A percentile compares a stretch with the other conserved stretches of the same genome.
Evolutionary conservation across 2,329 filamentous ascomycete species (phyloP).

Genomic region (Phaeomoniella chlamydospora): DNA sequence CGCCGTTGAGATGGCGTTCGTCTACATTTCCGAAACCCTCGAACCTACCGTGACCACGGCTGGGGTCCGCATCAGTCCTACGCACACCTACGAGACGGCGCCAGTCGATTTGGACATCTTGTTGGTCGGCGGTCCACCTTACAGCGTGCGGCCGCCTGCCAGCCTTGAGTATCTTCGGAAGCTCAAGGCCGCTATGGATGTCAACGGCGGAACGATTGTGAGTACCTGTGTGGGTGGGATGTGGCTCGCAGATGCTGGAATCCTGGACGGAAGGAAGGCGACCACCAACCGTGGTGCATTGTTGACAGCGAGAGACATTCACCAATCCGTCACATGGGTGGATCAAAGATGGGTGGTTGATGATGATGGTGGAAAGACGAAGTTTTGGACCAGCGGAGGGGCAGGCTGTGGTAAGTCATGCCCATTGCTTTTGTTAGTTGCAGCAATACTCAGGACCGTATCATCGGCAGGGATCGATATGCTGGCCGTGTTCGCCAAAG

Average conservation of each 20-base stretch:
- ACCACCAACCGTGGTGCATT: slow-evolving; percentile 23
- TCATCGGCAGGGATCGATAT: neutral
- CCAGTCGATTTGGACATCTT: slow-evolving; percentile 27
- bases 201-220: slow-evolving; percentile 13
- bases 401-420: slow-evolving; percentile 2
- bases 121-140: slow-evolving; percentile 21
- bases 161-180: slow-evolving; percentile 22
- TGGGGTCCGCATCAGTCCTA: slow-evolving; percentile 19
- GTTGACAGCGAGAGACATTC: slow-evolving; percentile 12
- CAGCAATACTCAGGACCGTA: too few species aligned
- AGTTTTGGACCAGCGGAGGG: slow-evolving; percentile 3
- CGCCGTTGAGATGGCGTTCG: slow-evolving; percentile 19
- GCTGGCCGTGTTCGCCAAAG: neutral
- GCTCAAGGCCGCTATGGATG: neutral
- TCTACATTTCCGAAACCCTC: slow-evolving; percentile 22
- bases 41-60: slow-evolving; percentile 17
- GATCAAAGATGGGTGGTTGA: slow-evolving; percentile 7
- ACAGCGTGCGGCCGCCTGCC: slow-evolving; percentile 14
- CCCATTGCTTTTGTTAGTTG: too few species aligned
- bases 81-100: slow-evolving; percentile 23
- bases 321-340: slow-evolving; percentile 11
- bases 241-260: slow-evolving; percentile 23
- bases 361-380: slow-evolving; percentile 8
- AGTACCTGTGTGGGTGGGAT: slow-evolving; percentile 10
- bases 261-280: slow-evolving; percentile 21